Base-by-base conservation (phyloP, 1,284 basidiomycete species). In the Pterulicium gracile region DNA sequence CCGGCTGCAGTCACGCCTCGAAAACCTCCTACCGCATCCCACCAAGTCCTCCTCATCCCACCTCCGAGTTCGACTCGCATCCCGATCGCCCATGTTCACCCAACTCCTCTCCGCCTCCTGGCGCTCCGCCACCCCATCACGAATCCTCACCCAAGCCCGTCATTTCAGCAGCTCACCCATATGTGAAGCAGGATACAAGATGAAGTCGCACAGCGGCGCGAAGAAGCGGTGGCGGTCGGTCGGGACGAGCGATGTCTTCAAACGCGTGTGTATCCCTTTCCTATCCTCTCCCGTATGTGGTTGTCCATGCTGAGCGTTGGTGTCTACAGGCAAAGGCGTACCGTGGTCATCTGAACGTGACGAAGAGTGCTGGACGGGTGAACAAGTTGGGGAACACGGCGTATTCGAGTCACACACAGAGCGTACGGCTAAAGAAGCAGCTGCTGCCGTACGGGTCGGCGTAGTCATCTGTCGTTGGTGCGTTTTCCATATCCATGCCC, bases 171-270 rank as follows among this genome's bases (percentile, higher is more conserved):
- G 69, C 13, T 69, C 71, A 14, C 57, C 67, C 18, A 47, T 67
- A 10, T 53, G 55, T 41, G 63, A 67, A 49, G 73, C 73, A 45
- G 66, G 65, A 14, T 78, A 78, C 45, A 88, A 88, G 63, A 65
- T 88, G 53, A 88, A 88, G 61, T 75, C 80, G 0, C 84, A 88
- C 59, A 79, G 74, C 3, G 86, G 85, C 7, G 73, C 85, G n/a
- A 88, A 87, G 67, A 88, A 88, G 62, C 67, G 85, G 53, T 88
- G 83, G 83, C 68, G 74, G 51, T 78, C 81, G 1, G 63, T 88
- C 32, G 72, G 74, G 14, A 79, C 74, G 19, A 79, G 82, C 23
- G 58, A 49, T 40, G 59, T 68, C n/a, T 88, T 88, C 68, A 88
- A 88, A 69, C 81, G 86, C 50, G 85, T 88, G 55, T 43, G 78